Evolutionary conservation across 1,284 basidiomycete species (phyloP).

Genomic region (Sanguinoderma infundibulare): DNA sequence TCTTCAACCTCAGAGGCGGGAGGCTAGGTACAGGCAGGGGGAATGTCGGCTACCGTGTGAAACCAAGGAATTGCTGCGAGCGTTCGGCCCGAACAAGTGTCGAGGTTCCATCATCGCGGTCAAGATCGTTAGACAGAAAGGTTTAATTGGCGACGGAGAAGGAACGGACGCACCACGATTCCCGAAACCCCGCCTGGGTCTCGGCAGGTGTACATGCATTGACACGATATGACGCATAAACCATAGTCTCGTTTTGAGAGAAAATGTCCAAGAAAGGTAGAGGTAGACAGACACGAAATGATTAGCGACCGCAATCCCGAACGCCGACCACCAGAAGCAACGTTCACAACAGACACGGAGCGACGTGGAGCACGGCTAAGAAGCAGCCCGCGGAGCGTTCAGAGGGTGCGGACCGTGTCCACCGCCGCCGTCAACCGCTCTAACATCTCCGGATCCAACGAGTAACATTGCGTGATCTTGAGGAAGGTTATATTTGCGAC

Average conservation of each 20-base stretch:
- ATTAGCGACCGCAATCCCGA: not conserved
- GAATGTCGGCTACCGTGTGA: not conserved
- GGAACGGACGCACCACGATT: not conserved
- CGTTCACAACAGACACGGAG: not conserved
- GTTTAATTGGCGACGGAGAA: not conserved
- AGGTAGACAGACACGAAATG: not conserved
- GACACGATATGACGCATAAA: too few species aligned
- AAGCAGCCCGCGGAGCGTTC: not conserved
- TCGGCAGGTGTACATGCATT: not conserved
- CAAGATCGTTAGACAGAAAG: not conserved
- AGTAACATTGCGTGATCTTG: constrained; percentile 35
- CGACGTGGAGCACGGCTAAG: not conserved
- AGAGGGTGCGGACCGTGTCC: constrained; percentile 27
- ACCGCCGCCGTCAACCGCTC: constrained; percentile 31
- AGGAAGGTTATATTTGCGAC: constrained; percentile 30
- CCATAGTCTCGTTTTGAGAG: not conserved
- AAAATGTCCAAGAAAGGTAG: not conserved
- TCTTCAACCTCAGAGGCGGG: too few species aligned
- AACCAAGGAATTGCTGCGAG: not conserved
- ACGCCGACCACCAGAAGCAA: not conserved
- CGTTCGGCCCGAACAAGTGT: not conserved
- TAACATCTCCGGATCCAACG: constrained; percentile 31
- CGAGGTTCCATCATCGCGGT: not conserved
- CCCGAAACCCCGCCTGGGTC: not conserved
- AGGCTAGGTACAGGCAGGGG: not conserved